phyloP scores from a whole-genome alignment of 2,329 filamentous ascomycete species.

The Gaeumannomyces sp. region DNA sequence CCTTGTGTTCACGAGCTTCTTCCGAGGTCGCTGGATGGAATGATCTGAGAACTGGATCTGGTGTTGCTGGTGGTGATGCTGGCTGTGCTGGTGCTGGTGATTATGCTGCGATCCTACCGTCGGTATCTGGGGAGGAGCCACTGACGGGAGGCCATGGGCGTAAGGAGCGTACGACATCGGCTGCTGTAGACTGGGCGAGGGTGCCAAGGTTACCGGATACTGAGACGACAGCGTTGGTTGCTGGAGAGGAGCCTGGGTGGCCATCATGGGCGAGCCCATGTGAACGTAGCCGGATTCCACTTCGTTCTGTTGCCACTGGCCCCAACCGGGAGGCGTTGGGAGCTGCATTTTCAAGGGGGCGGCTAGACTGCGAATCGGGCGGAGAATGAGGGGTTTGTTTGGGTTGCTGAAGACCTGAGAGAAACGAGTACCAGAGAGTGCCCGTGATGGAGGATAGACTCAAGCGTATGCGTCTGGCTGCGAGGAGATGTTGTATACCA shows the following conservation, averaged over 20 bases:
- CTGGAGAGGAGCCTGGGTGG: slow-evolving; percentile 17
- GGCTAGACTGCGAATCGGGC: no score
- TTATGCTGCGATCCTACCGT: slow-evolving; percentile 5
- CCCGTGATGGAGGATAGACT: no score
- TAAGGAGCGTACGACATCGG: not conserved
- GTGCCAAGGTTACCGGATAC: slow-evolving; percentile 35
- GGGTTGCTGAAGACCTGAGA: no score
- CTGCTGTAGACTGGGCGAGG: slow-evolving; percentile 18
- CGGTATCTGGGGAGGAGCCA: not conserved
- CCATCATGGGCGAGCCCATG: slow-evolving; percentile 42
- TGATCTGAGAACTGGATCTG: not conserved
- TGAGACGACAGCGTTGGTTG: slow-evolving; percentile 38
- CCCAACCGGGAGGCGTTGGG: slow-evolving; percentile 32
- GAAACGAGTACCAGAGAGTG: no score
- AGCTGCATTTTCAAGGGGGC: not conserved
- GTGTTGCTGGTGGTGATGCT: slow-evolving; percentile 1
- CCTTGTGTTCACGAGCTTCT: no score
- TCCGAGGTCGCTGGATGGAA: no score
- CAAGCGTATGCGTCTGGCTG: no score
- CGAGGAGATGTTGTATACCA: not conserved
- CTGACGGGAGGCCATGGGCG: not conserved
- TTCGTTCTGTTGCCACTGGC: slow-evolving; percentile 42
- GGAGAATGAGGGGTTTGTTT: no score
- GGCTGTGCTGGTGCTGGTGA: slow-evolving; percentile 8
- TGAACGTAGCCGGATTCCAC: slow-evolving; percentile 35